Percentiles rank a stretch among this genome's conserved stretches.
These are phyloP conservation scores for Blechomonas ayalai DNA, from an alignment of 208 protist species.

Conservation along the genomic window DNA sequence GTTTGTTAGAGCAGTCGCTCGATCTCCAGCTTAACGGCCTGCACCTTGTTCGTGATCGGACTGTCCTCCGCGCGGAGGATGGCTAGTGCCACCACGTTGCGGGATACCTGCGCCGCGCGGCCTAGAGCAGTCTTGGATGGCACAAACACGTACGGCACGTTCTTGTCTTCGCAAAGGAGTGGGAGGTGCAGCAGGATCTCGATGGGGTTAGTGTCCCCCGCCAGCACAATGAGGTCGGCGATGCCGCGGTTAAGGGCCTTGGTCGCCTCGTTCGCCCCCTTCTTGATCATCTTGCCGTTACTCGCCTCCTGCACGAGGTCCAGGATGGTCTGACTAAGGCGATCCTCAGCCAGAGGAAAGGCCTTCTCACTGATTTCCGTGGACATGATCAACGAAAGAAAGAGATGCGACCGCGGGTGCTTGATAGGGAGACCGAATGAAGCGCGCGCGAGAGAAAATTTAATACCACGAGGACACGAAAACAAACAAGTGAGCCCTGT, in stretches of 20 bases:
- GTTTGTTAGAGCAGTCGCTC: conserved; percentile 94
- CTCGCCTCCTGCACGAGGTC: conserved; percentile 97
- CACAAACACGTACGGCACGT: conserved; percentile 99
- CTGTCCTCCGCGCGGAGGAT: conserved; percentile 96
- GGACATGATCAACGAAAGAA: too few species aligned
- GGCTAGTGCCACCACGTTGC: conserved; percentile 96
- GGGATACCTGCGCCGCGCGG: conserved; percentile 97
- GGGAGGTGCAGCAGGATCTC: conserved; percentile 99
- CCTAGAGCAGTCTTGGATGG: conserved; percentile 97
- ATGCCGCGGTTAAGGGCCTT: conserved; percentile 99
- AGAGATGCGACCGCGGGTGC: too few species aligned
- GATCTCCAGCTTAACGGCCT: conserved; percentile 96
- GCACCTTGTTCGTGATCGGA: conserved; percentile 94
- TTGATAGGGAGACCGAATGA: conserved; percentile 3
- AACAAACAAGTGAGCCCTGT: conserved; percentile 3
- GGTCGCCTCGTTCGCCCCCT: conserved; percentile 99
- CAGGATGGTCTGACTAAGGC: conserved; percentile 95
- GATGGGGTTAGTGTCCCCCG: conserved; percentile 99
- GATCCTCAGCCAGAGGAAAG: conserved; percentile 96
- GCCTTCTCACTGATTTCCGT: conserved; percentile 97
- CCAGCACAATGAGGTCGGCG: conserved; percentile 98
- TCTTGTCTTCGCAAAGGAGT: conserved; percentile 99
- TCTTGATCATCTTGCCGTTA: conserved; percentile 98
- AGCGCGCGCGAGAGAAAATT: neutral
- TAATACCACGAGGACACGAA: neutral